These are phyloP conservation scores for Syncephalastrum sp. DNA, from an alignment of 371 early-diverging fungal genomes.

Conservation along the genomic window DNA sequence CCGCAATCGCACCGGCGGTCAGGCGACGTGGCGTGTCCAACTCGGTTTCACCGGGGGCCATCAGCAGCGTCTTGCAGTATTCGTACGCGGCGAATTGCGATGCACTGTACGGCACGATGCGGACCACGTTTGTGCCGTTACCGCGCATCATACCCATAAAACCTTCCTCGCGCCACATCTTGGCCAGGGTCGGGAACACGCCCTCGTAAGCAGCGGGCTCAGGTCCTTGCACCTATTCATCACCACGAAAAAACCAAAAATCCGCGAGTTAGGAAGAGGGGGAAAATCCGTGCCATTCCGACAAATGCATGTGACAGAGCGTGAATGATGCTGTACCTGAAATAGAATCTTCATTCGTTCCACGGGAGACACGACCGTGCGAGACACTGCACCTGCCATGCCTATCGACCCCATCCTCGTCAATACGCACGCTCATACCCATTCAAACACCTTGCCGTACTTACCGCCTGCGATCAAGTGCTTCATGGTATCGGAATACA, in stretches of 20 bases:
- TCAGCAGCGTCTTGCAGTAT: conserved; percentile 64
- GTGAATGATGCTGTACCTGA: conserved; percentile 57
- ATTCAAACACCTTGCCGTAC: background rate
- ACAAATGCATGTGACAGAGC: conserved; percentile 15
- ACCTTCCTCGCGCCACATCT: conserved; percentile 90
- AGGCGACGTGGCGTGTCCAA: conserved; percentile 73
- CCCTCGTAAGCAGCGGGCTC: conserved; percentile 69
- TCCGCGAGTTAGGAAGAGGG: too few relatives aligned
- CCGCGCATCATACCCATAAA: conserved; percentile 84
- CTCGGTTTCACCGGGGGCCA: conserved; percentile 68
- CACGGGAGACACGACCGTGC: conserved; percentile 90
- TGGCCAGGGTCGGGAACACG: conserved; percentile 68
- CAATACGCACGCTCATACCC: too few relatives aligned
- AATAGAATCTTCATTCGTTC: conserved; percentile 93
- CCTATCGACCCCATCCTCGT: conserved; percentile 2
- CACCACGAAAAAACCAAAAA: background rate
- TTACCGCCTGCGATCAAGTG: conserved; percentile 85
- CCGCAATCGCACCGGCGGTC: conserved; percentile 82
- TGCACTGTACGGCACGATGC: conserved; percentile 89
- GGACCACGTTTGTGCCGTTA: conserved; percentile 90
- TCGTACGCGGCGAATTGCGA: conserved; percentile 92
- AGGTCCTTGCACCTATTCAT: conserved; percentile 68
- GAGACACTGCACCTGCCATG: conserved; percentile 88
- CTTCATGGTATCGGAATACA: conserved; percentile 60
- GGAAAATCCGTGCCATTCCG: conserved; percentile 10